Percentiles rank a stretch among this genome's conserved stretches.
phyloP scores from a whole-genome alignment of 108 stramenopile species.

The Bacterosira constricta region DNA sequence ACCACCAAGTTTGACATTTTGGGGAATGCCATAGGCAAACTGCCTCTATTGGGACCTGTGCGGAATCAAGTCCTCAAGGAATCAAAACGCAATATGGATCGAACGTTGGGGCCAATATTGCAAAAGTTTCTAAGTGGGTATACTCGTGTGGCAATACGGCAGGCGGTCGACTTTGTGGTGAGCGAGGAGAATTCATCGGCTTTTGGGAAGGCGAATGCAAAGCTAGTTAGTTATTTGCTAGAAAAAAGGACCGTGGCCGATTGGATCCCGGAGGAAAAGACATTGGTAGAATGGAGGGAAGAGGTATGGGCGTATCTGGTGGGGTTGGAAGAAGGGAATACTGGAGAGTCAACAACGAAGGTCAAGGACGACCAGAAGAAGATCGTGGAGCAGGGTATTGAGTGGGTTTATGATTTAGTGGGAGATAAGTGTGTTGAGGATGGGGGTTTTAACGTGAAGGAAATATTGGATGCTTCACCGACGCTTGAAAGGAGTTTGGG shows the following conservation, averaged over 20 bases:
- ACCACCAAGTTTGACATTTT: constrained; percentile 66
- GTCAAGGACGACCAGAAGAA: constrained; percentile 37
- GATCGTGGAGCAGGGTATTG: constrained; percentile 37
- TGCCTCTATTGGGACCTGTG: constrained; percentile 70
- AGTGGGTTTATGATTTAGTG: constrained; percentile 48
- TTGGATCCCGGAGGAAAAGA: constrained; percentile 46
- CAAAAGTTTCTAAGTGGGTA: constrained; percentile 60
- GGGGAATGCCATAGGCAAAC: constrained; percentile 58
- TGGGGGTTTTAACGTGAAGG: constrained; percentile 38
- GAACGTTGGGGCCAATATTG: constrained; percentile 61
- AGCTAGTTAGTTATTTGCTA: constrained; percentile 54
- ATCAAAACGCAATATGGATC: constrained; percentile 61
- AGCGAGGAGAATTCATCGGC: constrained; percentile 54
- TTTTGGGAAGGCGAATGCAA: constrained; percentile 62
- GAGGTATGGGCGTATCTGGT: constrained; percentile 48
- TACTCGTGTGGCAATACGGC: constrained; percentile 59
- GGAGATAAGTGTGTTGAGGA: constrained; percentile 50
- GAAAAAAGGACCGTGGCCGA: constrained; percentile 44
- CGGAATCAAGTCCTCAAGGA: constrained; percentile 70
- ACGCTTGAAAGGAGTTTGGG: constrained; percentile 42
- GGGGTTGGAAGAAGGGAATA: constrained; percentile 25
- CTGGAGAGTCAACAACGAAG: background rate
- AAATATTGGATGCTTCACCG: constrained; percentile 43
- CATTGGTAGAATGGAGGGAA: constrained; percentile 41
- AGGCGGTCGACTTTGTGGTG: constrained; percentile 64